phyloP scores from a whole-genome alignment of 441 rosid species.

The Gossypium davidsonii region DNA sequence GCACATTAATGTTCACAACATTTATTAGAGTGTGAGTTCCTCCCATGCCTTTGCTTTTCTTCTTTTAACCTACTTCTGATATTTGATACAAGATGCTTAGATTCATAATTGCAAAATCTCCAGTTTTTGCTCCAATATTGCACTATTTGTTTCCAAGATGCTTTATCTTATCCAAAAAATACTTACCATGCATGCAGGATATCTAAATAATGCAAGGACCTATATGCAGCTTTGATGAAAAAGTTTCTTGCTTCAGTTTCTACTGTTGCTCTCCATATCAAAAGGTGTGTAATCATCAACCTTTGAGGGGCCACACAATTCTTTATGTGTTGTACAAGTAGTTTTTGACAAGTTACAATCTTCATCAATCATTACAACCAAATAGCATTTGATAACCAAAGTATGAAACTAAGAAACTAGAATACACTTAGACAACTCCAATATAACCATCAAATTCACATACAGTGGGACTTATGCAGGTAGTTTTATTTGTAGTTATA shows the following conservation, averaged over 20 bases:
- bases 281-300: background rate
- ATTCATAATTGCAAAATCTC: background rate
- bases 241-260: constrained; percentile 1
- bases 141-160: background rate
- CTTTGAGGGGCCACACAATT: background rate
- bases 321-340: background rate
- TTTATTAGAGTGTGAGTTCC: constrained; percentile 31
- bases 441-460: no score
- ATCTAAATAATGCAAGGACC: constrained; percentile 6
- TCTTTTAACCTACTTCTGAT: background rate
- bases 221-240: background rate
- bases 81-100: background rate
- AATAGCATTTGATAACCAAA: no score
- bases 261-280: background rate
- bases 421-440: no score
- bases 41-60: background rate
- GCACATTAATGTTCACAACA: constrained; percentile 27
- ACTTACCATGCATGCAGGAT: background rate
- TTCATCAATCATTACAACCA: no score
- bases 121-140: background rate
- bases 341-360: background rate
- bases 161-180: background rate
- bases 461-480: no score
- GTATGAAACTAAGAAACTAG: no score
- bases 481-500: background rate